phyloP scores from a whole-genome alignment of 2,329 filamentous ascomycete genomes.

The Xylaria sp. region DNA sequence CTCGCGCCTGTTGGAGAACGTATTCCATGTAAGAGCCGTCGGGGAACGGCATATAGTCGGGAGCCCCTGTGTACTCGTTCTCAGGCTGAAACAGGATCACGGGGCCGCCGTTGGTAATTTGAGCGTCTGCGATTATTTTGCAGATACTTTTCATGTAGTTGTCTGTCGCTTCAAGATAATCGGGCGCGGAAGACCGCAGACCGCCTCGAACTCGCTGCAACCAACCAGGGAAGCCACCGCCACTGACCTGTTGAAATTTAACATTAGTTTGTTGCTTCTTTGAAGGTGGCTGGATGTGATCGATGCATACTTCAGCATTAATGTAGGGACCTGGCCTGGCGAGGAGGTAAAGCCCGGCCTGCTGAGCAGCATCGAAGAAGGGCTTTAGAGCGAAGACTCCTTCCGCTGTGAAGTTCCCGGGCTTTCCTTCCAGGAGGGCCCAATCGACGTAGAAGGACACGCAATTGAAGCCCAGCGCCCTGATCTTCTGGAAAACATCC shows the following conservation, averaged over 20 bases:
- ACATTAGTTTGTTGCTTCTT: too few species aligned
- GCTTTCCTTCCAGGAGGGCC: slow-evolving; percentile 75
- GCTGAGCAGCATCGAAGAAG: slow-evolving; percentile 74
- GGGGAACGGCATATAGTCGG: slow-evolving; percentile 61
- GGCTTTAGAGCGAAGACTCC: slow-evolving; percentile 73
- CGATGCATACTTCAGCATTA: slow-evolving; percentile 76
- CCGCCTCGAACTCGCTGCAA: slow-evolving; percentile 66
- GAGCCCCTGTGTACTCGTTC: slow-evolving; percentile 71
- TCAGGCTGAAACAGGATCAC: slow-evolving; percentile 80
- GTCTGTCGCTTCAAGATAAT: slow-evolving; percentile 64
- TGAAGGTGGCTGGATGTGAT: too few species aligned
- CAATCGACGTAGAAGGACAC: slow-evolving; percentile 82
- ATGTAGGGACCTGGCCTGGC: slow-evolving; percentile 72
- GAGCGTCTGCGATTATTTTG: slow-evolving; percentile 69
- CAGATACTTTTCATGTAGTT: slow-evolving; percentile 66
- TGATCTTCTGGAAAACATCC: slow-evolving; percentile 82
- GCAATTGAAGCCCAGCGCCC: slow-evolving; percentile 76
- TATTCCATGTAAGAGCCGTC: slow-evolving; percentile 70
- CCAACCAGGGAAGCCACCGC: slow-evolving; percentile 83
- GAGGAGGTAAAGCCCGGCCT: slow-evolving; percentile 76
- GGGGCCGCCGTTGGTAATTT: slow-evolving; percentile 82
- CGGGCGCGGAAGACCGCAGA: slow-evolving; percentile 63
- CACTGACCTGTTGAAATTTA: too few species aligned
- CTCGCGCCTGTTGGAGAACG: slow-evolving; percentile 67
- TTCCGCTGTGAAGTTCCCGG: slow-evolving; percentile 68